Evolutionary conservation across 495 filamentous ascomycete species (phyloP).

Genomic region (Hyaloscypha bicolor): DNA sequence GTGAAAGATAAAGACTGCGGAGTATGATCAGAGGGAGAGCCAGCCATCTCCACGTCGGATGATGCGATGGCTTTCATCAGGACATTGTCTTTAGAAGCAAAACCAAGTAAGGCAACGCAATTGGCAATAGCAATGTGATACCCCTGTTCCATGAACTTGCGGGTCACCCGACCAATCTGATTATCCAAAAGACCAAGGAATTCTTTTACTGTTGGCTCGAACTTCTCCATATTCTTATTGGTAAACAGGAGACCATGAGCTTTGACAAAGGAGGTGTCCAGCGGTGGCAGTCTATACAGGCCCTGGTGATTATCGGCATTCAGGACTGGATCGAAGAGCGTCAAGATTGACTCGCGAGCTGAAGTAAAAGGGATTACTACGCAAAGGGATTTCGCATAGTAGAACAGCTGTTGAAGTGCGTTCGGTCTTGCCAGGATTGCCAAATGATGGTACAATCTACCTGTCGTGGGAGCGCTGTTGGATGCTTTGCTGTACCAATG

Average conservation of each 20-base stretch:
- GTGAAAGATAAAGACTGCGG: constrained; percentile 17
- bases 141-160: constrained; percentile 67
- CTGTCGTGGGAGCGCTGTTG: constrained; percentile 68
- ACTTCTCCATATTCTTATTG: constrained; percentile 47
- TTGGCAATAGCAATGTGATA: constrained; percentile 56
- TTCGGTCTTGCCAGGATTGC: constrained; percentile 80
- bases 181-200: constrained; percentile 59
- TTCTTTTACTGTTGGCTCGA: constrained; percentile 47
- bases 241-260: constrained; percentile 69
- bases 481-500: constrained; percentile 83
- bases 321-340: constrained; percentile 33
- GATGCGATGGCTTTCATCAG: constrained; percentile 20
- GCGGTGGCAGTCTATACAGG: constrained; percentile 33
- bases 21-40: background rate
- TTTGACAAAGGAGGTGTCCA: constrained; percentile 59
- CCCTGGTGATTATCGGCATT: constrained; percentile 19
- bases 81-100: constrained; percentile 25
- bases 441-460: constrained; percentile 82
- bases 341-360: constrained; percentile 31
- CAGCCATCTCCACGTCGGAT: constrained; percentile 14
- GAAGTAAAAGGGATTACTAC: constrained; percentile 29
- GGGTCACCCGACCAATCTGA: constrained; percentile 59
- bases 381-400: constrained; percentile 56
- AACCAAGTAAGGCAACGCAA: constrained; percentile 26
- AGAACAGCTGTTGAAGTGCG: constrained; percentile 72